A percentile compares a stretch with the other conserved stretches of the same genome.
These are phyloP conservation scores for Cryptococcus maquisensis DNA, from an alignment of 1,284 basidiomycete genomes.

Conservation along the genomic window DNA sequence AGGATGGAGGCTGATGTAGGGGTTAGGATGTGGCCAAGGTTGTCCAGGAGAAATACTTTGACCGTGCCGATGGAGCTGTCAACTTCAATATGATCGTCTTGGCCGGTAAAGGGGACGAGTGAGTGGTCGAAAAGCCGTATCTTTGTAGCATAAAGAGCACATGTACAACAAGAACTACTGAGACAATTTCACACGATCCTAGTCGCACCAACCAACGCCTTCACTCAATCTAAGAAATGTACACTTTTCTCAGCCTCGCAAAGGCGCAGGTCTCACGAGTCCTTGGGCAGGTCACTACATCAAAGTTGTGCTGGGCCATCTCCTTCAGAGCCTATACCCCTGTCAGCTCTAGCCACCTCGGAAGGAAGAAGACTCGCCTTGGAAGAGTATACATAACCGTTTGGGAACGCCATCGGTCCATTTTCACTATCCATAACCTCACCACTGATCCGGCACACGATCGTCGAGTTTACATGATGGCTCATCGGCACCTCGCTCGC, in stretches of 20 bases:
- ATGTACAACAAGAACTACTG: neutral
- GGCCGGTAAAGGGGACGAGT: conserved; percentile 39
- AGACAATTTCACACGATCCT: neutral
- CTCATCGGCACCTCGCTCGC: conserved; percentile 84
- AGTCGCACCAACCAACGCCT: too few species aligned
- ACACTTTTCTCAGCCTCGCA: conserved; percentile 72
- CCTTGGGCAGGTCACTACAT: conserved; percentile 74
- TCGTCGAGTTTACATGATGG: conserved; percentile 91
- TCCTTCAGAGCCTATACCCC: conserved; percentile 69
- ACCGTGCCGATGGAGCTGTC: conserved; percentile 41
- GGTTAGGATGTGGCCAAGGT: conserved; percentile 66
- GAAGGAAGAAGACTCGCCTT: conserved; percentile 59
- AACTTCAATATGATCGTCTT: conserved; percentile 49
- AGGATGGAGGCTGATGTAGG: too few species aligned
- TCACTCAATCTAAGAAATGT: conserved; percentile 58
- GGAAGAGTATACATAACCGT: conserved; percentile 86
- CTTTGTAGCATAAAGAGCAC: neutral
- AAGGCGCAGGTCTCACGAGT: conserved; percentile 66
- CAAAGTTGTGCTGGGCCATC: conserved; percentile 69
- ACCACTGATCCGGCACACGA: conserved; percentile 85
- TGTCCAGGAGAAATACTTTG: conserved; percentile 63
- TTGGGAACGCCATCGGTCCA: conserved; percentile 84
- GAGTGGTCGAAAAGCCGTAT: neutral
- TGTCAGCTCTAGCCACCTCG: neutral
- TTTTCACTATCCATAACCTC: conserved; percentile 93